phyloP scores from a whole-genome alignment of 805 yeast genomes.

The Candida patagonica region DNA sequence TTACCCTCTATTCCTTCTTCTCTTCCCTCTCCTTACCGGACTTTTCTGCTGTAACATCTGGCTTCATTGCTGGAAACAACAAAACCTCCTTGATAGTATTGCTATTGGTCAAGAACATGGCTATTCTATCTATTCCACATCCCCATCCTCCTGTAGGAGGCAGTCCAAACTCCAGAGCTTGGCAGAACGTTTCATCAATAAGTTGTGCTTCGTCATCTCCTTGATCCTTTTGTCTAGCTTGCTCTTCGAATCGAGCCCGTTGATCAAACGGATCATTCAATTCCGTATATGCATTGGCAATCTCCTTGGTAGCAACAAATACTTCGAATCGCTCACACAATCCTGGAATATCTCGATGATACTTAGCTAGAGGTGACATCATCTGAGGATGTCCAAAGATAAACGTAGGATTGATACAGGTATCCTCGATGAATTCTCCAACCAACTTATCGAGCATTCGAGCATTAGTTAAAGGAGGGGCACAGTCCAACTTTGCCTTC shows the following conservation, averaged over 20 bases:
- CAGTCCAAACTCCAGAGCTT: slow-evolving; percentile 94
- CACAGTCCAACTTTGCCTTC: slow-evolving; percentile 76
- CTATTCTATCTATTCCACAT: slow-evolving; percentile 95
- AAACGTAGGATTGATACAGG: slow-evolving; percentile 93
- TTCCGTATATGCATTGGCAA: slow-evolving; percentile 97
- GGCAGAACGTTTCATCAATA: slow-evolving; percentile 93
- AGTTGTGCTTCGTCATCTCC: slow-evolving; percentile 99
- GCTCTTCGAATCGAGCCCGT: slow-evolving; percentile 96
- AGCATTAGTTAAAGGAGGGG: slow-evolving; percentile 91
- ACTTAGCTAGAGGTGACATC: slow-evolving; percentile 99
- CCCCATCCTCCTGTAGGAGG: slow-evolving; percentile 99
- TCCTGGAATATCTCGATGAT: slow-evolving; percentile 86
- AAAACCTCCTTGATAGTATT: slow-evolving; percentile 96
- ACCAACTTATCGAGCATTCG: slow-evolving; percentile 98
- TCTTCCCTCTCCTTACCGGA: slow-evolving; percentile 3
- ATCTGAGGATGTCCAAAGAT: slow-evolving; percentile 98
- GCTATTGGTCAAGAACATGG: slow-evolving; percentile 96
- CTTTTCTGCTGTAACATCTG: slow-evolving; percentile 45
- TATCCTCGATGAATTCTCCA: slow-evolving; percentile 85
- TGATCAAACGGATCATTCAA: slow-evolving; percentile 98
- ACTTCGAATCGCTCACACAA: slow-evolving; percentile 97
- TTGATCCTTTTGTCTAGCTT: slow-evolving; percentile 95
- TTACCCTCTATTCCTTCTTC: too few species aligned
- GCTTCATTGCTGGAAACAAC: slow-evolving; percentile 97
- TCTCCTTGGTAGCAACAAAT: slow-evolving; percentile 96